Evolutionary conservation across 257 asterid species (phyloP).

Genomic region (Petunia secreta): DNA sequence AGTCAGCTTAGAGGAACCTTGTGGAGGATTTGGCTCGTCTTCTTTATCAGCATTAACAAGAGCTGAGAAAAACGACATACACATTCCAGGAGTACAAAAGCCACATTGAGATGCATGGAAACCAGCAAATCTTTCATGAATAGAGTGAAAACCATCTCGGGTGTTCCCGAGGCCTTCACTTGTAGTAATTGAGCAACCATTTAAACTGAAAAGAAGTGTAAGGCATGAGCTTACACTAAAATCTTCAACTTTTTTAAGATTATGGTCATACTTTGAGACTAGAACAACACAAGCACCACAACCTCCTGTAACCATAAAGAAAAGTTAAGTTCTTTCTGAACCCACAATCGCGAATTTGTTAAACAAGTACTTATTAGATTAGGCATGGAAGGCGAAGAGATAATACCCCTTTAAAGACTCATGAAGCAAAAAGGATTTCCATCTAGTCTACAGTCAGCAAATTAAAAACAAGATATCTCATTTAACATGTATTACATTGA

Average conservation of each 20-base stretch:
- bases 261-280: constrained; percentile 58
- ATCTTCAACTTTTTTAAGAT: constrained; percentile 42
- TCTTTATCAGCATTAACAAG: constrained; percentile 55
- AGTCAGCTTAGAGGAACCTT: constrained; percentile 66
- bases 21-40: constrained; percentile 38
- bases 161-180: constrained; percentile 80
- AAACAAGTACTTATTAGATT: neutral
- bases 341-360: neutral
- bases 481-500: neutral
- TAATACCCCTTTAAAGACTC: neutral
- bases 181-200: constrained; percentile 68
- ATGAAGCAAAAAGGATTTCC: neutral
- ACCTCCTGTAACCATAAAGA: constrained; percentile 52
- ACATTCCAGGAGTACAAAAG: constrained; percentile 83
- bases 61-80: constrained; percentile 69
- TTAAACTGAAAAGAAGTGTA: constrained; percentile 69
- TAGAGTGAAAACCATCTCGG: constrained; percentile 71
- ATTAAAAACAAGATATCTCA: neutral
- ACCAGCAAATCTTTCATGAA: constrained; percentile 73
- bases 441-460: neutral
- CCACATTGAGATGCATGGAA: constrained; percentile 90
- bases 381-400: neutral
- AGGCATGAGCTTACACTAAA: constrained; percentile 64
- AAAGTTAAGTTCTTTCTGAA: neutral
- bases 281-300: constrained; percentile 84